Evolutionary conservation across 192 early-diverging fungal species (phyloP), one percentile per base, ranked within the genome.

Genomic region (Entrophospora sp.): DNA sequence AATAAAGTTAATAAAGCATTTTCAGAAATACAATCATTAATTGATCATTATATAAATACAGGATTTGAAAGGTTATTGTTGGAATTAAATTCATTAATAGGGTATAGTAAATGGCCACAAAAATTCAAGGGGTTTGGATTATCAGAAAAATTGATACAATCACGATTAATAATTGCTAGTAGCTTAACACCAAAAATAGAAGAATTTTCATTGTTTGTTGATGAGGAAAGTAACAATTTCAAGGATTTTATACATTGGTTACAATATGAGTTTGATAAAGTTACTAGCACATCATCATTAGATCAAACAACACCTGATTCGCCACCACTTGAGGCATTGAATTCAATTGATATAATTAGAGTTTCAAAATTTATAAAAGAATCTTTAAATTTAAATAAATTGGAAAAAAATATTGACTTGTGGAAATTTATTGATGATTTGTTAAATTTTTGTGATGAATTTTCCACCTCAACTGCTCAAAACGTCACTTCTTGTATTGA

Each of bases 61-160:
- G 46, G 49, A 0, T 66, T 48, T 30, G 64, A 66, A 38, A 66
- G 52, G 22, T 13, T 66, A 20, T 22, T 66, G 14, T 55, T 66
- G 28, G 30, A 51, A 31, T 22, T 66, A n/a, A 66, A 22, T 10
- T 34, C 64, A 20, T 22, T 66, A 25, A 36, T 66, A 40, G 64
- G 64, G 30, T 66, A 55, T 66, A 55, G 64, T 55, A 66, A 66
- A 55, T 66, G 64, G 64, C 64, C 49, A 4, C 64, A 66, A 55
- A 66, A 55, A 32, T 66, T 66, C 18, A 28, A 55, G 10, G 31
- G 20, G n/a, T 51, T 66, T 42, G 64, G 64, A 9, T 27, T 66
- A 8, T n/a, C 18, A 36, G 64, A 66, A 53, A 7, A 14, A 31
- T 43, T 42, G 28, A 28, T 66, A 18, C 64, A 51, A 40, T 52